A percentile compares a stretch with the other conserved stretches of the same genome.
Conservation (phyloP, 768 basidiomycete genomes). For the Russula sp. region DNA sequence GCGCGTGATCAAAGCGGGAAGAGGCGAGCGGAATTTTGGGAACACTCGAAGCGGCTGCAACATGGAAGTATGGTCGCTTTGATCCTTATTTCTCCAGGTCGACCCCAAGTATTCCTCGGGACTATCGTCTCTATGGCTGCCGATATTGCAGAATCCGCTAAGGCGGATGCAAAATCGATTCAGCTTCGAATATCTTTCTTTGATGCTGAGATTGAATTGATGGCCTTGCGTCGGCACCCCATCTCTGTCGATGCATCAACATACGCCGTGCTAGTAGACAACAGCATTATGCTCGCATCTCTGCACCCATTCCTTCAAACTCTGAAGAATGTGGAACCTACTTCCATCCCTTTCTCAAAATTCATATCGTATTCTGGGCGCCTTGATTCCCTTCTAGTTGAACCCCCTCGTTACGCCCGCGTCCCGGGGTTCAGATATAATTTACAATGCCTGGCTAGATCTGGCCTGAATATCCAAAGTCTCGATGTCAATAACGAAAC, state of each 20-base stretch:
- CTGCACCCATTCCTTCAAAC: slow-evolving; percentile 21
- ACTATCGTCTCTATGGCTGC: slow-evolving; percentile 37
- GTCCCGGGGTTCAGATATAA: slow-evolving; percentile 51
- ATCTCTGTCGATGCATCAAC: slow-evolving; percentile 26
- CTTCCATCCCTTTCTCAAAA: slow-evolving; percentile 16
- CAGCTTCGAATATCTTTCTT: slow-evolving; percentile 55
- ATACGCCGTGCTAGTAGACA: slow-evolving; percentile 21
- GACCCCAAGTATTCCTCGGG: slow-evolving; percentile 46
- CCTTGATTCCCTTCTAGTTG: slow-evolving; percentile 1
- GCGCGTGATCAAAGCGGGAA: slow-evolving; percentile 39
- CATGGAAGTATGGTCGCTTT: slow-evolving; percentile 61
- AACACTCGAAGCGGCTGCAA: slow-evolving; percentile 53
- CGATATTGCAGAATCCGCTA: slow-evolving; percentile 45
- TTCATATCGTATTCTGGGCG: slow-evolving; percentile 1
- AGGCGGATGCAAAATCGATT: slow-evolving; percentile 32
- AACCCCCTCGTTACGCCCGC: slow-evolving; percentile 10
- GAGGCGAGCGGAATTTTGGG: slow-evolving; percentile 53
- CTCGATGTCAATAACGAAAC: slow-evolving; percentile 36
- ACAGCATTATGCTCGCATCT: slow-evolving; percentile 20
- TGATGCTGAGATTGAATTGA: slow-evolving; percentile 49
- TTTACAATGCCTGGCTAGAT: slow-evolving; percentile 42
- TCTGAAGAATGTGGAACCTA: slow-evolving; percentile 19
- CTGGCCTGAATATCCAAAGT: slow-evolving; percentile 33
- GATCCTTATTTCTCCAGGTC: slow-evolving; percentile 32
- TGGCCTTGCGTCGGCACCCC: slow-evolving; percentile 35